A percentile compares a stretch with the other conserved stretches of the same genome.
Evolutionary conservation across 257 asterid genomes (phyloP).

Genomic region (Ehretia macrophylla): DNA sequence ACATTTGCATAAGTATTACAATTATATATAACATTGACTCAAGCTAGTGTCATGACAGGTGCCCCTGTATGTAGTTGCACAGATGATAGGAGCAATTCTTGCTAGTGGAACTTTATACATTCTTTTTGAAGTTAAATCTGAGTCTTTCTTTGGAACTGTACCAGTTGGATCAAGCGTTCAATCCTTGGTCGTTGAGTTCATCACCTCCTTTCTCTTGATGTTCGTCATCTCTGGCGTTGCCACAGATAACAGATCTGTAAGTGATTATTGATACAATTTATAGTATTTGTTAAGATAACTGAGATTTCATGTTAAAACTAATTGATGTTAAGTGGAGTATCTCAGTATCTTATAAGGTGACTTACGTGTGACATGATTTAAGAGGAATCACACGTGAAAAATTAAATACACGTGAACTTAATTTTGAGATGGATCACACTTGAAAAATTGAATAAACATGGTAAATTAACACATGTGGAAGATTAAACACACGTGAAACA

Average conservation of each 20-base stretch:
- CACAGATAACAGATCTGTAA: slow-evolving; percentile 64
- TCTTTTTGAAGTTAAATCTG: slow-evolving; percentile 31
- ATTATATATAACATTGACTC: background rate
- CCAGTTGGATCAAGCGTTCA: slow-evolving; percentile 49
- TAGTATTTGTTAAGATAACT: too few species aligned
- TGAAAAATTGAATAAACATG: too few species aligned
- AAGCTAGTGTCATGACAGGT: slow-evolving; percentile 27
- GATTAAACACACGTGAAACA: too few species aligned
- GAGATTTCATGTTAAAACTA: too few species aligned
- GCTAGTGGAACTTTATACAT: slow-evolving; percentile 60
- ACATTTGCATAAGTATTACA: too few species aligned
- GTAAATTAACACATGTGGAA: too few species aligned
- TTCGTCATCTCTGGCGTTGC: slow-evolving; percentile 75
- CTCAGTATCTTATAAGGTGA: too few species aligned
- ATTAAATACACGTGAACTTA: too few species aligned
- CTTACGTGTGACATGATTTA: too few species aligned
- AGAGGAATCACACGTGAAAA: too few species aligned
- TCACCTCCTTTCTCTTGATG: slow-evolving; percentile 51
- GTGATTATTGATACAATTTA: slow-evolving; percentile 1
- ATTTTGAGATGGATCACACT: too few species aligned
- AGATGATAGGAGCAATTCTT: slow-evolving; percentile 47
- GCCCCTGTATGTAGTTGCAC: slow-evolving; percentile 56
- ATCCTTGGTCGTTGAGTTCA: slow-evolving; percentile 51
- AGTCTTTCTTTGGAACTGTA: slow-evolving; percentile 38
- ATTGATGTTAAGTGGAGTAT: too few species aligned